These are phyloP conservation scores for Pleurotus cornucopiae DNA, from an alignment of 768 basidiomycete genomes.

Conservation along the genomic window DNA sequence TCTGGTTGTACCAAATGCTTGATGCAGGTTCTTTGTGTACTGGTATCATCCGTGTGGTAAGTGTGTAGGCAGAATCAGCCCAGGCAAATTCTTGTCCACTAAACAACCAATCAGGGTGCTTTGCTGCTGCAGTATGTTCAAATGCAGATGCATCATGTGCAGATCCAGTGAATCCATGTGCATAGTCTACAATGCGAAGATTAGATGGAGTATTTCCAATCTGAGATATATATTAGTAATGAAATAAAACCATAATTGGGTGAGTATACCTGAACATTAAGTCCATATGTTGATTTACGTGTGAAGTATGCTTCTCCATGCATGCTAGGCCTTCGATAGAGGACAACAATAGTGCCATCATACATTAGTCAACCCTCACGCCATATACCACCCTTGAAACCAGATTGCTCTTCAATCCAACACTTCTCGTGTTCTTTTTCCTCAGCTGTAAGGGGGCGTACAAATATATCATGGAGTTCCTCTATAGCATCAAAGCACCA, in stretches of 20 bases:
- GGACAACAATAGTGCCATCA: slow-evolving; percentile 25
- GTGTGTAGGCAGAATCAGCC: slow-evolving; percentile 26
- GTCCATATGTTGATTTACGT: slow-evolving; percentile 21
- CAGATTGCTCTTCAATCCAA: slow-evolving; percentile 17
- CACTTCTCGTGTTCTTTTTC: slow-evolving; percentile 20
- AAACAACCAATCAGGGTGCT: slow-evolving; percentile 9
- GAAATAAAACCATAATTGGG: neutral
- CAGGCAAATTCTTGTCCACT: slow-evolving; percentile 18
- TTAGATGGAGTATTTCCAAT: slow-evolving; percentile 17
- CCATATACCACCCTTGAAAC: slow-evolving; percentile 18
- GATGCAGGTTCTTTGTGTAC: slow-evolving; percentile 26
- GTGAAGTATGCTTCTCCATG: slow-evolving; percentile 33
- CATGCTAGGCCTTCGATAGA: slow-evolving; percentile 23
- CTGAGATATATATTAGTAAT: neutral
- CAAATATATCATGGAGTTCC: slow-evolving; percentile 13
- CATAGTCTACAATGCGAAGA: slow-evolving; percentile 18
- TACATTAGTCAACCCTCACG: slow-evolving; percentile 24
- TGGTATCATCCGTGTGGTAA: slow-evolving; percentile 23
- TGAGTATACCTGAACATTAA: slow-evolving; percentile 24
- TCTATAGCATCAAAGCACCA: slow-evolving; percentile 17
- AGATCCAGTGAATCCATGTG: slow-evolving; percentile 17
- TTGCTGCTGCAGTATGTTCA: slow-evolving; percentile 13
- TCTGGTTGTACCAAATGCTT: slow-evolving; percentile 16
- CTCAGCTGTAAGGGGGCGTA: slow-evolving; percentile 15
- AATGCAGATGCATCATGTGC: slow-evolving; percentile 20